phyloP scores from a whole-genome alignment of 2,329 filamentous ascomycete genomes.

The Pseudocercospora eumusae region DNA sequence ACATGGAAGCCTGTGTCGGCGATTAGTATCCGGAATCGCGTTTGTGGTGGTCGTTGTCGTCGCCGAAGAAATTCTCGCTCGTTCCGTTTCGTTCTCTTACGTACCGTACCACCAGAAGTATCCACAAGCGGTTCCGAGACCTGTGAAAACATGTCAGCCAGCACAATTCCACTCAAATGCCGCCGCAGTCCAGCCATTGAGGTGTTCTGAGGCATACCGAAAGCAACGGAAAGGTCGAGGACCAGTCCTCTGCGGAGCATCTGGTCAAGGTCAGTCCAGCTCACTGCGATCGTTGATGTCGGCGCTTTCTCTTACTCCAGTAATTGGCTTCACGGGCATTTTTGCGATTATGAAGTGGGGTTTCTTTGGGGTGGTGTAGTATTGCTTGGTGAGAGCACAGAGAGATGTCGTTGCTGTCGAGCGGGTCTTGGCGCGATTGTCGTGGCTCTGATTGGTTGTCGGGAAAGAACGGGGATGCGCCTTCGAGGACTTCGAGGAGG shows the following conservation, averaged over 20 bases:
- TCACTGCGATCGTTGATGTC: background rate
- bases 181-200: background rate
- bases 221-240: constrained; percentile 65
- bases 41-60: constrained; percentile 3
- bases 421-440: background rate
- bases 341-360: constrained; percentile 15
- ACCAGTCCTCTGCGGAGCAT: constrained; percentile 68
- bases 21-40: background rate
- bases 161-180: background rate
- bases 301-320: constrained; percentile 47
- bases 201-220: constrained; percentile 55
- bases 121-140: constrained; percentile 63
- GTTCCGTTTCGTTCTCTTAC: constrained; percentile 35
- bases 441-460: background rate
- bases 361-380: background rate
- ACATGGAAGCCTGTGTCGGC: constrained; percentile 60
- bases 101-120: constrained; percentile 69
- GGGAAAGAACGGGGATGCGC: constrained; percentile 1
- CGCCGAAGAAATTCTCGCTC: constrained; percentile 9
- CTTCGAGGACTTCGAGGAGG: background rate
- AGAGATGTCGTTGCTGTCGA: constrained; percentile 5
- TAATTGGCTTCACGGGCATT: constrained; percentile 51
- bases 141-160: constrained; percentile 41
- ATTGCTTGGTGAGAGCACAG: background rate
- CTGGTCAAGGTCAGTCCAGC: constrained; percentile 45